Percentiles rank a stretch among this genome's conserved stretches.
phyloP scores from a whole-genome alignment of 2,329 filamentous ascomycete genomes.

The Neospermospora avenae region DNA sequence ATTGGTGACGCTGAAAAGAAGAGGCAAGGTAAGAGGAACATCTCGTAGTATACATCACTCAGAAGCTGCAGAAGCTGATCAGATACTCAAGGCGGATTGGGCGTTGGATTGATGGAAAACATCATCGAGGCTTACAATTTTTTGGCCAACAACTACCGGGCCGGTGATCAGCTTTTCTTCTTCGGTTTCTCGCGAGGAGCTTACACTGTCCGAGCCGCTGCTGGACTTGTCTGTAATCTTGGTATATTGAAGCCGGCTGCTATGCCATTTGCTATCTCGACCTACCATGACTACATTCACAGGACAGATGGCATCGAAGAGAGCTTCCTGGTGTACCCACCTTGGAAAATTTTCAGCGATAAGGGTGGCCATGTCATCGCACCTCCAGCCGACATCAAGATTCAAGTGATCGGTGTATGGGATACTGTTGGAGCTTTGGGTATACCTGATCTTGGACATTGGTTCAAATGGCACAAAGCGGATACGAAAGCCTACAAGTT shows the following conservation, averaged over 20 bases:
- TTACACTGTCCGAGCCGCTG: slow-evolving; percentile 37
- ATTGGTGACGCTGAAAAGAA: slow-evolving; percentile 6
- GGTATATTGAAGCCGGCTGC: slow-evolving; percentile 37
- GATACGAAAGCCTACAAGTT: slow-evolving; percentile 38
- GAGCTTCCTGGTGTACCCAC: neutral
- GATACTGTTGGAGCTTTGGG: slow-evolving; percentile 18
- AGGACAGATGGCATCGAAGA: slow-evolving; percentile 2
- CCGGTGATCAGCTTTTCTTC: slow-evolving; percentile 15
- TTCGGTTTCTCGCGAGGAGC: slow-evolving; percentile 41
- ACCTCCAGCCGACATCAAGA: slow-evolving; percentile 3
- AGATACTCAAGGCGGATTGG: slow-evolving; percentile 9
- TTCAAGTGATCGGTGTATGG: slow-evolving; percentile 20
- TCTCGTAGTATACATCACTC: too few species aligned
- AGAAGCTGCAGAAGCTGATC: neutral
- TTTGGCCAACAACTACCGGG: slow-evolving; percentile 30
- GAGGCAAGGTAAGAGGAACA: slow-evolving; percentile 9
- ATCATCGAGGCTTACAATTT: slow-evolving; percentile 39
- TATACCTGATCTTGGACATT: slow-evolving; percentile 4
- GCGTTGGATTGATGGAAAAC: slow-evolving; percentile 16
- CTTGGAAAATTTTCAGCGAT: slow-evolving; percentile 1
- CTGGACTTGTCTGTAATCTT: slow-evolving; percentile 33
- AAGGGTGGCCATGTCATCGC: neutral
- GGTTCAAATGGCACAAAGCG: slow-evolving; percentile 5
- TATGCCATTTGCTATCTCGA: slow-evolving; percentile 3
- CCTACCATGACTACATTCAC: slow-evolving; percentile 1